Evolutionary conservation across 2,329 filamentous ascomycete species (phyloP), one percentile per base, ranked within the genome.

Genomic region (Cercospora sesami): DNA sequence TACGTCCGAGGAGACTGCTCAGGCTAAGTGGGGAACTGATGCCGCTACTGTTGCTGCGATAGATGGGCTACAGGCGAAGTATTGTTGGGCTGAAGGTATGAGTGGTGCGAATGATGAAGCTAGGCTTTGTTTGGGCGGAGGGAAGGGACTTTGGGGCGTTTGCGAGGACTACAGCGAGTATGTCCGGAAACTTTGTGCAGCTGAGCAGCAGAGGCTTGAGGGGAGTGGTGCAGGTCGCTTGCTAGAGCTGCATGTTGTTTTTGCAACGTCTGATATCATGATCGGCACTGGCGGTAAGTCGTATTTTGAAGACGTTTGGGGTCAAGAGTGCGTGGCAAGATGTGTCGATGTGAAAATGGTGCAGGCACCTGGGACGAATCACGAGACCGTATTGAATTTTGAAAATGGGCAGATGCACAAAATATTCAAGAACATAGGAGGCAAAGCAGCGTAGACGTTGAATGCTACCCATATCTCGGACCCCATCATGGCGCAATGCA

Each of bases 281-380:
- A 80, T 81, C 55, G 81, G 81, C 0, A 76, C 77, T 53, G 74
- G 75, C 12, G 83, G 83, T 2, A 77, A 78, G 73, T 64, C 73
- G 48, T 84, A 83, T 74, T 81, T 83, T 60, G 77, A 83, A 65
- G 57, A 77, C 4, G 81, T 81, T 64, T 85, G 81, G 80, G 69
- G 62, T 21, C 69, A 72, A 28, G 66, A 72, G 12, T 76, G 74
- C 5, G 71, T 77, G 12, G 72, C 71, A 2, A 72, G 72, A 8
- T 71, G 69, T 0, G 72, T 83, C 30, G 75, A 80, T 57, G 80
- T 83, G n/a, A 63, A 73, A n/a, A 74, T 71, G 18, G 69, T 5
- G 14, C 71, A 73, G 8, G 68, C 80, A 10, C 23, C 75, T 6
- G 78, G 72, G 1, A 78, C 79, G 9, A 77, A 82, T 71, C 83